Conservation (phyloP, 163 green algal species). For the Chloromonas sp. region DNA sequence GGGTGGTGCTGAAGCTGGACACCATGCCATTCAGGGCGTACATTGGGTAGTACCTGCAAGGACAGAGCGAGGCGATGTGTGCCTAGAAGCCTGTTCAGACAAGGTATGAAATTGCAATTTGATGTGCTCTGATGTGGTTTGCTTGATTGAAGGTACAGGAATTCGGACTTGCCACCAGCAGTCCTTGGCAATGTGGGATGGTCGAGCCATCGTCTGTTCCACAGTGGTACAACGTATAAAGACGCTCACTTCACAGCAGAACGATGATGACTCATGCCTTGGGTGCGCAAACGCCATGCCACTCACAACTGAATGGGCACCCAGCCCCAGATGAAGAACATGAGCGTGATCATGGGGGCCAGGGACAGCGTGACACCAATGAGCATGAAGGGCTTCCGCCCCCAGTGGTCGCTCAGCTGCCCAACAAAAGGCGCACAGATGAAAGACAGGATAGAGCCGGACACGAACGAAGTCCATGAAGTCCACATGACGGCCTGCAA, state of each 20-base stretch:
- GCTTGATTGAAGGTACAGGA: neutral
- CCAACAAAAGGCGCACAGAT: slow-evolving; percentile 30
- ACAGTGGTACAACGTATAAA: no score
- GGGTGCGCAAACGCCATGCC: no score
- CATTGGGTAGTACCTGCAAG: slow-evolving; percentile 31
- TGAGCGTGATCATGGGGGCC: slow-evolving; percentile 21
- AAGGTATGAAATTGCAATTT: neutral
- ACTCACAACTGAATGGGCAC: slow-evolving; percentile 17
- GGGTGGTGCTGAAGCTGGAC: slow-evolving; percentile 26
- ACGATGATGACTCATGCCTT: no score
- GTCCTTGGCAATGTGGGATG: no score
- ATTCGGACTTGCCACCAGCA: no score
- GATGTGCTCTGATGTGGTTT: neutral
- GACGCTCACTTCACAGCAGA: no score
- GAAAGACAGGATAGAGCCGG: slow-evolving; percentile 43
- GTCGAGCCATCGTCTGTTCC: no score
- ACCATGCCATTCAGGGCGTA: slow-evolving; percentile 23
- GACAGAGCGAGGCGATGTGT: neutral
- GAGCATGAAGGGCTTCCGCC: slow-evolving; percentile 62
- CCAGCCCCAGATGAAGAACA: slow-evolving; percentile 9
- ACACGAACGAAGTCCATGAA: slow-evolving; percentile 48
- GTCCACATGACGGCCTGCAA: slow-evolving; percentile 38
- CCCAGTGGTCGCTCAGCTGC: slow-evolving; percentile 44
- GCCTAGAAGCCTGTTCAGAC: neutral
- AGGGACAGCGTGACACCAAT: slow-evolving; percentile 22